These are phyloP conservation scores for Leccinum fuscescens DNA, from an alignment of 1,284 basidiomycete genomes.

Conservation along the genomic window DNA sequence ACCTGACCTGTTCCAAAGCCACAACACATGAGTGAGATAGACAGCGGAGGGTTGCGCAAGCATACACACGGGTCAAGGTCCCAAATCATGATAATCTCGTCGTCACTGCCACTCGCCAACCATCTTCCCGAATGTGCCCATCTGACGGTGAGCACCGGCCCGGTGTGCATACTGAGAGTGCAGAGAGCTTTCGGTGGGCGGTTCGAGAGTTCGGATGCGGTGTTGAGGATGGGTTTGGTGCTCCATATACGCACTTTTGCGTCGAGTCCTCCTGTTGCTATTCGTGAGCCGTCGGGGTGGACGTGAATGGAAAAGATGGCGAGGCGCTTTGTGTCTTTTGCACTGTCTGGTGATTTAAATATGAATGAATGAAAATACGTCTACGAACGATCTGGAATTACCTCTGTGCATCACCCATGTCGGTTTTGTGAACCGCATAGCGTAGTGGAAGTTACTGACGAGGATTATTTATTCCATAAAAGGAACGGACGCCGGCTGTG, in stretches of 20 bases:
- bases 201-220: slow-evolving; percentile 68
- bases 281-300: slow-evolving; percentile 92
- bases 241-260: slow-evolving; percentile 97
- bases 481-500: not conserved
- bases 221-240: slow-evolving; percentile 86
- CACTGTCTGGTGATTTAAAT: slow-evolving; percentile 21
- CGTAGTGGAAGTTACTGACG: not conserved
- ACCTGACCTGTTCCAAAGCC: slow-evolving; percentile 51
- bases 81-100: slow-evolving; percentile 96
- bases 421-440: slow-evolving; percentile 58
- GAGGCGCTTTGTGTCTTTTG: slow-evolving; percentile 59
- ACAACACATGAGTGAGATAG: not conserved
- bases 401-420: slow-evolving; percentile 56
- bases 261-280: slow-evolving; percentile 95
- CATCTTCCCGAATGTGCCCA: slow-evolving; percentile 95
- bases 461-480: not conserved
- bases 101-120: slow-evolving; percentile 96
- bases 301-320: slow-evolving; percentile 93
- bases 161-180: slow-evolving; percentile 92
- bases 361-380: slow-evolving; percentile 7
- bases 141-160: slow-evolving; percentile 90
- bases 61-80: slow-evolving; percentile 86
- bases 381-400: not conserved
- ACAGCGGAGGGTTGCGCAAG: not conserved
- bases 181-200: slow-evolving; percentile 85